Evolutionary conservation across 495 filamentous ascomycete genomes (phyloP).

Genomic region (Neurospora sp.): DNA sequence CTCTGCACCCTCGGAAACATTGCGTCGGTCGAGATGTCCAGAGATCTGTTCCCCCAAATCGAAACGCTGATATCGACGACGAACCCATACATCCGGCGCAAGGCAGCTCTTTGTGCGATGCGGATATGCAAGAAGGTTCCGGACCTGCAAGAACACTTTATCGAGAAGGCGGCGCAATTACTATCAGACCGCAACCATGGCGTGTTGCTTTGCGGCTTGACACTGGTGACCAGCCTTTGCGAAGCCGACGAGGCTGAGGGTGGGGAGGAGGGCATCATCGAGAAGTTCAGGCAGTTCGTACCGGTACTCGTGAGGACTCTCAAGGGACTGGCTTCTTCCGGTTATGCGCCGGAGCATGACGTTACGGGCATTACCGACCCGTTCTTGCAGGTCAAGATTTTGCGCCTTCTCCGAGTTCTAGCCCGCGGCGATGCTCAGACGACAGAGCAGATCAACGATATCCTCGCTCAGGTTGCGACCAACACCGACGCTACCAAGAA

Average conservation of each 20-base stretch:
- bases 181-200: slow-evolving; percentile 88
- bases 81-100: slow-evolving; percentile 93
- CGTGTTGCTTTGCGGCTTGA: slow-evolving; percentile 84
- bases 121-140: slow-evolving; percentile 96
- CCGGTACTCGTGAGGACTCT: slow-evolving; percentile 74
- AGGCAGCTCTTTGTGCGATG: slow-evolving; percentile 99
- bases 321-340: slow-evolving; percentile 84
- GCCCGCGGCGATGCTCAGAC: slow-evolving; percentile 79
- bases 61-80: slow-evolving; percentile 81
- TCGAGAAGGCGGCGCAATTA: slow-evolving; percentile 86
- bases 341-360: slow-evolving; percentile 96
- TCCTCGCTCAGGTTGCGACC: slow-evolving; percentile 93
- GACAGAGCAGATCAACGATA: slow-evolving; percentile 97
- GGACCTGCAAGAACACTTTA: slow-evolving; percentile 91
- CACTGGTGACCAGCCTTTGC: slow-evolving; percentile 83
- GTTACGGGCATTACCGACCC: slow-evolving; percentile 97
- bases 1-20: slow-evolving; percentile 95
- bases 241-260: slow-evolving; percentile 88
- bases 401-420: slow-evolving; percentile 73
- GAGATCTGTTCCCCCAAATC: slow-evolving; percentile 91
- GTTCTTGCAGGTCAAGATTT: slow-evolving; percentile 95
- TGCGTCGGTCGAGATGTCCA: slow-evolving; percentile 95
- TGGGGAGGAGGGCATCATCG: slow-evolving; percentile 72
- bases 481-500: slow-evolving; percentile 98
- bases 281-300: slow-evolving; percentile 77